These are phyloP conservation scores for Paramecium caudatum DNA, from an alignment of 73 alveolate species.

Conservation along the genomic window DNA sequence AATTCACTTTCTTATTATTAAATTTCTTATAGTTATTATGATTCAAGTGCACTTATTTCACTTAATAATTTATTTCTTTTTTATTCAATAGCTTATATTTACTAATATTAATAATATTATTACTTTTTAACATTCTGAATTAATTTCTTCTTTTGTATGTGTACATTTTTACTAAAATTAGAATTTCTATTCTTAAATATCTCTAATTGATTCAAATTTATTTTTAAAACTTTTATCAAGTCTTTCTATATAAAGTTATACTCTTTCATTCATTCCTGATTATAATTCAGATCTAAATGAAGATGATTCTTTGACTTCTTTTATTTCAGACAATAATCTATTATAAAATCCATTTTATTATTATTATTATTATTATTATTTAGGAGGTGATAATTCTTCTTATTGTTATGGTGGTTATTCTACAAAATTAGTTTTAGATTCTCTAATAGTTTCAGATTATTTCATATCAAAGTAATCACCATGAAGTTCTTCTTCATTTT, in stretches of 20 bases:
- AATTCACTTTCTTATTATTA: constrained; percentile 18
- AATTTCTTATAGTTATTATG: not conserved
- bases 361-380: no score
- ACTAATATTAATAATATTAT: not conserved
- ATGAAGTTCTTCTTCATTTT: not conserved
- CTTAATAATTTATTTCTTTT: not conserved
- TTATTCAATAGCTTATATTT: constrained; percentile 6
- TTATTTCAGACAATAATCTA: not conserved
- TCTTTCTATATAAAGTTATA: constrained; percentile 22
- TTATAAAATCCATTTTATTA: no score
- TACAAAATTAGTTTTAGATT: not conserved
- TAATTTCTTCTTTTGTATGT: constrained; percentile 34
- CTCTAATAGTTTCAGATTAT: constrained; percentile 37
- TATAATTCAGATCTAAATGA: not conserved
- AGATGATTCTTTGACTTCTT: not conserved
- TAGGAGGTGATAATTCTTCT: no score
- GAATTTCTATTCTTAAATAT: not conserved
- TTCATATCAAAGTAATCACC: not conserved
- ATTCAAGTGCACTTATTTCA: constrained; percentile 17
- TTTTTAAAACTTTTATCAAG: constrained; percentile 47
- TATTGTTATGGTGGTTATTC: not conserved
- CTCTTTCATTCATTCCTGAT: constrained; percentile 36
- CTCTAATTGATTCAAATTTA: constrained; percentile 52
- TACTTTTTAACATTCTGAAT: not conserved
- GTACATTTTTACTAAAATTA: constrained; percentile 24